Evolutionary conservation across 129 eudicot genomes (phyloP), one percentile per base, ranked within the genome.

Genomic region (Rutidosis leptorrhynchoides): DNA sequence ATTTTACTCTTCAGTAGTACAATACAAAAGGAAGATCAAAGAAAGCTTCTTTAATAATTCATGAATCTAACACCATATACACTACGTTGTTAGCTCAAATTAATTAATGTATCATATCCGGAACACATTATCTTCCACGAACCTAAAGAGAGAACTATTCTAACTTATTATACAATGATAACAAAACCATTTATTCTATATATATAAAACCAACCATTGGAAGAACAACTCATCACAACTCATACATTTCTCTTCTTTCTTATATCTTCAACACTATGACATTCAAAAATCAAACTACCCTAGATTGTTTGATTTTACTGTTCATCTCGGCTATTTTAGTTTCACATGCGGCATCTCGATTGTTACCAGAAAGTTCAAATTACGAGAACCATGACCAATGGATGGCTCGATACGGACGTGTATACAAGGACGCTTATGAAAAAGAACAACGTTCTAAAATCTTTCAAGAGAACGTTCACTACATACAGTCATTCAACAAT

Each of bases 381-480:
- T 45, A 45, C 5, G 63, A 74, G n/a, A 22, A 17, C 15, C 77
- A 77, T 21, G 81, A 71, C 52, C 77, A 57, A 22, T 78, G 82
- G 82, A 78, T 78, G 78, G 64, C 78, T 29, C 82, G 55, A n/a
- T 72, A 78, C 22, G 75, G 78, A 10, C 82, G 71, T 24, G 64
- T 54, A 27, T 78, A 78, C 58, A 72, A 72, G 60, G 67, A 77
- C 15, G 73, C 81, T 48, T n/a, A 27, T 1, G 77, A 77, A 64
- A 71, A 71, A 29, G 24, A 59, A 14, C 61, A 6, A 0, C 77
- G 81, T 26, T 71, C 81, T 5, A 35, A 67, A 14, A 66, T 77
- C 35, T 77, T 56, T 35, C 28, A 49, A 2, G 72, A 71, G 46
- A 77, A 77, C 45, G 71, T 77, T 19, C 32, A 23, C 8, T 73